Base-by-base conservation (phyloP, 2,329 filamentous ascomycete species). In the Gyromitra esculenta region DNA sequence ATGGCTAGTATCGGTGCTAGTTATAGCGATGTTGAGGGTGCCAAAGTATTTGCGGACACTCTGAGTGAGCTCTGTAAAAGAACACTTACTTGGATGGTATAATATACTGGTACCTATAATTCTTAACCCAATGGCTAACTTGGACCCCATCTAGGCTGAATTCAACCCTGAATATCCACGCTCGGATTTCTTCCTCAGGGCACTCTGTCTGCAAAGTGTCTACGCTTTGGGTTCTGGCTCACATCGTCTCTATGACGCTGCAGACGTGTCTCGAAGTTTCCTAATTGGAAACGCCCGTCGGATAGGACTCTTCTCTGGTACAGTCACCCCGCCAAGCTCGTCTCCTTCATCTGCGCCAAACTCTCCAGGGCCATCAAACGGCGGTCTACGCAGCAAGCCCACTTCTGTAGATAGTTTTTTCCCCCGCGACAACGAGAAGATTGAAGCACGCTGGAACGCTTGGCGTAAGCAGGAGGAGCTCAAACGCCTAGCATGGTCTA, bases 1-100 rank as follows among this genome's bases (percentile, higher is more conserved):
- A 81, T 81, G 65, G 80, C 80, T 48, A 81, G 78, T 59, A 81
- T 81, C 48, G 80, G 80, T 8, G 80, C 80, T 15, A 81, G 80
- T 45, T 81, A 81, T 50, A 79, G 79, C 70, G 71, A 80, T 8
- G 73, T 80, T 5, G 80, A 81, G 65, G 79, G 79, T 62, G 79
- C 80, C 9, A 81, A 81, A 48, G 69, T 77, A 45, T 81, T 81
- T 76, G 80, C 80, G 6, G 80, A 81, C 66, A 79, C 78, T 21
- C 65, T 81, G 45, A 81, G 79, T n/a, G 80, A 80, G 45, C 80
- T 81, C 52, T 81, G 80, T 57, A 79, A 80, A 60, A 78, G 80
- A 37, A 77, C 79, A 25, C 73, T 81, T 21, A 76, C 75, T 21
- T 81, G 80, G 80, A 75, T 81, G 80, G 80, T 81, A 79, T 74